Evolutionary conservation across 73 alveolate genomes (phyloP).

Genomic region (Strombidium stylifer): DNA sequence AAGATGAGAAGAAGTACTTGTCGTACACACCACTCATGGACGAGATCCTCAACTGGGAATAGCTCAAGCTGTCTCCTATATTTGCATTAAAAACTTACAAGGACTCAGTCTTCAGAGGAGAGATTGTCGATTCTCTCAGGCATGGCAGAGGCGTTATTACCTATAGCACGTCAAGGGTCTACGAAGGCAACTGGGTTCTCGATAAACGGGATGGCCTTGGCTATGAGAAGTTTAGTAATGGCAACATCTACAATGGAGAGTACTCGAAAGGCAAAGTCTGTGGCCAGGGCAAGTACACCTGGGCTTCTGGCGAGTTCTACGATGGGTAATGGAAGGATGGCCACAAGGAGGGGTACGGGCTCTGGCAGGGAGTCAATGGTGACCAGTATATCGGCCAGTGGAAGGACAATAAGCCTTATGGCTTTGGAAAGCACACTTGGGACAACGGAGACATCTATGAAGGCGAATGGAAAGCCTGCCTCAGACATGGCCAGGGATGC

Average conservation of each 20-base stretch:
- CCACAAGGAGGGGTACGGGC: conserved; percentile 26
- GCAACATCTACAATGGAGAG: conserved; percentile 67
- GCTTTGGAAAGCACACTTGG: conserved; percentile 28
- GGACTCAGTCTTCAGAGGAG: conserved; percentile 40
- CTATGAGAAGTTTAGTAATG: conserved; percentile 43
- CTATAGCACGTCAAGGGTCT: conserved; percentile 18
- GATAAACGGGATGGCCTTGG: conserved; percentile 67
- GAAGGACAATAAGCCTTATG: conserved; percentile 31
- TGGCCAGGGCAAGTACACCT: conserved; percentile 61
- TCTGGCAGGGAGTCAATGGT: conserved; percentile 16
- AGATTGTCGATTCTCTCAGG: conserved; percentile 1
- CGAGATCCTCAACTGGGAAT: too few relatives aligned
- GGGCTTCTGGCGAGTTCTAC: conserved; percentile 50
- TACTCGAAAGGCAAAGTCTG: conserved; percentile 68
- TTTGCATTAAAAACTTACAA: too few relatives aligned
- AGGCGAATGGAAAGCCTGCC: conserved; percentile 47
- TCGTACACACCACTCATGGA: too few relatives aligned
- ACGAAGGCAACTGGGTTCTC: conserved; percentile 44
- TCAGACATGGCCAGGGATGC: conserved; percentile 33
- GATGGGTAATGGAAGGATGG: conserved; percentile 61
- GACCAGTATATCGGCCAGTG: conserved; percentile 42
- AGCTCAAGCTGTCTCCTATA: too few relatives aligned
- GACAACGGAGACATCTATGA: conserved; percentile 31
- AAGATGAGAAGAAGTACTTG: too few relatives aligned
- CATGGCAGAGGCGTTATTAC: conserved; percentile 34